Evolutionary conservation across 2,329 filamentous ascomycete species (phyloP), one percentile per base, ranked within the genome.

Genomic region (Paecilomyces fulvus): DNA sequence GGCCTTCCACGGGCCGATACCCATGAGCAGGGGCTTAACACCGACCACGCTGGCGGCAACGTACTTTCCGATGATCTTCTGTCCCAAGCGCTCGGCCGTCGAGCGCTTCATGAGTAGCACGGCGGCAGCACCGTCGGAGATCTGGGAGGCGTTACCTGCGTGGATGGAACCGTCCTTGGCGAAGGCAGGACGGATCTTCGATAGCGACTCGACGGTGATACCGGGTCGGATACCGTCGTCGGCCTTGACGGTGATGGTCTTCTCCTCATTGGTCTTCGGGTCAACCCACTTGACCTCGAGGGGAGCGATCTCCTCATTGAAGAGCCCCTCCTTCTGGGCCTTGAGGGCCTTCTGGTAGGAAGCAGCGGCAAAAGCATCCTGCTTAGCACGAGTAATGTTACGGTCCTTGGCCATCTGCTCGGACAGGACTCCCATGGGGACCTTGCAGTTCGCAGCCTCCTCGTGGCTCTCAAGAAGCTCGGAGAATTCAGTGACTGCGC

Each of bases 81-180:
- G 92, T 57, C 90, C 90, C 14, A 97, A 87, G 63, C 83, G 83
- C 80, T 96, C 87, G 52, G 94, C 94, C 14, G 88, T 95, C 61
- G 86, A 89, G 56, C 94, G 90, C 79, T 89, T 91, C 94, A 97
- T 97, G 69, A 99, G 81, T 50, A 97, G 83, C 6, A 97, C 92
- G 51, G 94, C 94, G 30, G 94, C 92, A 21, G 94, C 94, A 63
- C 94, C 94, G 76, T 99, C 91, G 30, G 90, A 94, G 71, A 99
- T 91, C 77, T 97, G 94, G 54, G 86, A 91, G 28, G 94, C 92
- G 74, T 97, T 99, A 66, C 94, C 94, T 57, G 90, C 94, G 80
- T 97, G 92, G 77, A 97, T 97, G 67, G 83, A 87, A 49, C 94
- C 94, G 67, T 94, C 88, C 76, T 95, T 91, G 63, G 90, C 85